Percentiles rank a stretch among this genome's conserved stretches.
Conservation (phyloP, 345 rosid genomes). For the Adansonia digitata region DNA sequence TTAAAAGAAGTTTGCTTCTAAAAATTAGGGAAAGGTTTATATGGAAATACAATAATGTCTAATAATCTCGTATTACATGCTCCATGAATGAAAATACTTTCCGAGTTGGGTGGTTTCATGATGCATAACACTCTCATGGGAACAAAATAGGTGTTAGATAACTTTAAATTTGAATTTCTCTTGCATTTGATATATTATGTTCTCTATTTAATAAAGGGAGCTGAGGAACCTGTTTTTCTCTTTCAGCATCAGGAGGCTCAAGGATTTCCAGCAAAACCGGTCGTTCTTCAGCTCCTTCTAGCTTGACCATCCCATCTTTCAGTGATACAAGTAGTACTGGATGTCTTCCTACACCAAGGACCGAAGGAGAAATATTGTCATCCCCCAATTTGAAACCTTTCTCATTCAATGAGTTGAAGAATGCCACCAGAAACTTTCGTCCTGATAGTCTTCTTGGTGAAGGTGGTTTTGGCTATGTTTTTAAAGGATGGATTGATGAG, state of each 20-base stretch:
- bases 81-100: not conserved
- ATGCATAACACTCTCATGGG: not conserved
- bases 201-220: not conserved
- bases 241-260: slow-evolving; percentile 44
- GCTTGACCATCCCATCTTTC: slow-evolving; percentile 58
- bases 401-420: slow-evolving; percentile 68
- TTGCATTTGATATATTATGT: not conserved
- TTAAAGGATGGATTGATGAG: slow-evolving; percentile 94
- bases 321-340: slow-evolving; percentile 45
- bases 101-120: not conserved
- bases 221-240: slow-evolving; percentile 1
- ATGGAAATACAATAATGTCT: not conserved
- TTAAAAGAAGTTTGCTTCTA: not conserved
- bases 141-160: not conserved
- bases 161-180: not conserved
- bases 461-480: slow-evolving; percentile 95
- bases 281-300: slow-evolving; percentile 61
- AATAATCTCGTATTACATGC: not conserved
- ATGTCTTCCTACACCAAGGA: slow-evolving; percentile 68
- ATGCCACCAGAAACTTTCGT: slow-evolving; percentile 86
- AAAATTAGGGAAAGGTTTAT: not conserved
- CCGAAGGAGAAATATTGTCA: slow-evolving; percentile 86
- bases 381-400: slow-evolving; percentile 89
- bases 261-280: slow-evolving; percentile 67
- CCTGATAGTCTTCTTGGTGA: slow-evolving; percentile 90